Evolutionary conservation across 768 basidiomycete genomes (phyloP).

Genomic region (Xanthoconium stramineum): DNA sequence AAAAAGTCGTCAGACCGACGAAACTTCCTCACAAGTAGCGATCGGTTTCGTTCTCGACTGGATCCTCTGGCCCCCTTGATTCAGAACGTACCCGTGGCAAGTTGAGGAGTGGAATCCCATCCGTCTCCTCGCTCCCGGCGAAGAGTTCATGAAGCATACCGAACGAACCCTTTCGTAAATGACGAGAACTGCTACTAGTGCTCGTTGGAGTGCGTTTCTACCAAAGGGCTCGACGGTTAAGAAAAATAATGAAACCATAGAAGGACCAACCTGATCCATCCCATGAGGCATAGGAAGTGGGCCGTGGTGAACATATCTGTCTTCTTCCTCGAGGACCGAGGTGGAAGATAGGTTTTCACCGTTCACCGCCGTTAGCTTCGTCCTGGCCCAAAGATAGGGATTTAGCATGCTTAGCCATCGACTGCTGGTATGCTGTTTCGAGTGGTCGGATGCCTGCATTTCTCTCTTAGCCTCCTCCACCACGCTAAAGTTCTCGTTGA

Average conservation of each 20-base stretch:
- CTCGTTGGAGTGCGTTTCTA: slow-evolving; percentile 18
- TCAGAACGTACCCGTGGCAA: slow-evolving; percentile 40
- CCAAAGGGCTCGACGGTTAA: slow-evolving; percentile 15
- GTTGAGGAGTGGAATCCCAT: slow-evolving; percentile 60
- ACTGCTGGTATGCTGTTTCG: slow-evolving; percentile 52
- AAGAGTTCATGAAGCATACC: slow-evolving; percentile 64
- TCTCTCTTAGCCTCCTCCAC: slow-evolving; percentile 88
- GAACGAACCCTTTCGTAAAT: slow-evolving; percentile 57
- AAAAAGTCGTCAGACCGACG: background rate
- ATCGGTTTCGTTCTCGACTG: slow-evolving; percentile 61
- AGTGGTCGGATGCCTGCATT: slow-evolving; percentile 72
- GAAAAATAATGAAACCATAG: background rate
- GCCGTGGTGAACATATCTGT: slow-evolving; percentile 64
- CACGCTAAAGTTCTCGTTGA: slow-evolving; percentile 92
- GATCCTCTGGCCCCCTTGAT: slow-evolving; percentile 26
- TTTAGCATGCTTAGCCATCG: slow-evolving; percentile 77
- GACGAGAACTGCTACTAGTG: slow-evolving; percentile 36
- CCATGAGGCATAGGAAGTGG: slow-evolving; percentile 35
- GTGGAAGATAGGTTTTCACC: slow-evolving; percentile 71
- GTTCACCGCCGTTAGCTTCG: slow-evolving; percentile 68
- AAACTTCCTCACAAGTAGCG: slow-evolving; percentile 59
- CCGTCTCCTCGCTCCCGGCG: slow-evolving; percentile 46
- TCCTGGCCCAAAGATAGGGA: slow-evolving; percentile 81
- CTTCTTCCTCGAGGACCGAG: slow-evolving; percentile 77
- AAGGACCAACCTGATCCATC: slow-evolving; percentile 29